Base-by-base conservation (phyloP, 305 asterid species). In the Lippia alba region DNA sequence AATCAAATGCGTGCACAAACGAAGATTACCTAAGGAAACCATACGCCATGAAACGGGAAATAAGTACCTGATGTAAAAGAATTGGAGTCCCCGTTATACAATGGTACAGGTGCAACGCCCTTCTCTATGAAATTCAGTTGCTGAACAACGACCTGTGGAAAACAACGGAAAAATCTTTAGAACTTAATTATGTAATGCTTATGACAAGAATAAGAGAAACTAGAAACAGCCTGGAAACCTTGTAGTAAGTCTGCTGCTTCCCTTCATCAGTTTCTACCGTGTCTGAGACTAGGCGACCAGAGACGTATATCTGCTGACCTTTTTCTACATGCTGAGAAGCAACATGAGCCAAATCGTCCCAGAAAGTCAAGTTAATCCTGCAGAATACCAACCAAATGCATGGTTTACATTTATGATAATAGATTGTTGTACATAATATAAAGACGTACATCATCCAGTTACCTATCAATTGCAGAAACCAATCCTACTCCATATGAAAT, bases 321-420 rank as follows among this genome's bases (percentile, higher is more conserved):
- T 89, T 91, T 80, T 93, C 97, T 16, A 93, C 82, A 78, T 93
- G 91, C 83, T 89, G 91, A 60, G 62, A 83, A 56, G 98, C 96
- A 81, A 91, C 79, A 69, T 86, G 83, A 59, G 98, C 98, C 87
- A 91, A 76, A 18, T 91, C 98, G 79, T 93, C 92, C 98, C 98
- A 92, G 80, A 92, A 89, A 66, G 91, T 86, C 89, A 92, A 83
- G 79, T 85, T 89, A 63, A 92, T 82, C 98, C 97, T 92, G 90
- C 41, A 79, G 72, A 71, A 72, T 49, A 72, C 48, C 64, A 67
- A 66, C 34, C 36, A 58, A 40, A 32, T 36, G 19, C 51, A 12
- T 8, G 65, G 36, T 66, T 56, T 9, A 64, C 46, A 60, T 41
- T 46, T 70, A 58, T 36, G 53, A 59, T 58, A 41, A 76, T 45